Conservation (phyloP, 73 alveolate species). For the Paramecium sonneborni region DNA sequence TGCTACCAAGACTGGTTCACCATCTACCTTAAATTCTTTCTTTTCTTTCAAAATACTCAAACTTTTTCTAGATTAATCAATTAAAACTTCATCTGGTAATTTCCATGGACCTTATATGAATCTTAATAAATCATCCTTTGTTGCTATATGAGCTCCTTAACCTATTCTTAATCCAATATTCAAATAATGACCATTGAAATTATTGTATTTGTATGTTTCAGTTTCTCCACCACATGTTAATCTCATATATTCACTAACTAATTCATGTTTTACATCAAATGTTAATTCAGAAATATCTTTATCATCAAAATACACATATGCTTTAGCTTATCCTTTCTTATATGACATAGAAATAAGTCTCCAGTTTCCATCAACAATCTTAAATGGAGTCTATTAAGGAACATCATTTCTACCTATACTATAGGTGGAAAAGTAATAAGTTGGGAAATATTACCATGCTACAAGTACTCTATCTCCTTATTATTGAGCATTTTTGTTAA, state of each 20-base stretch:
- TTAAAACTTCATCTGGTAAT: neutral
- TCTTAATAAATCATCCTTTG: neutral
- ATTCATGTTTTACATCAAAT: neutral
- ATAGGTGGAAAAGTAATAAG: neutral
- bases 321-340: neutral
- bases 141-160: neutral
- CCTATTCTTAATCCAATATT: constrained; percentile 3
- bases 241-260: neutral
- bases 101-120: neutral
- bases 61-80: neutral
- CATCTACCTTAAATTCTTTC: neutral
- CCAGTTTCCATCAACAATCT: constrained; percentile 23
- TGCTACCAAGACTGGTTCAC: neutral
- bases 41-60: neutral
- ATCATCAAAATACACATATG: neutral
- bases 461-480: constrained; percentile 19
- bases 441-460: neutral
- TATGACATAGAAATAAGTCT: neutral
- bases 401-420: neutral
- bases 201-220: neutral
- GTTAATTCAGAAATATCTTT: neutral
- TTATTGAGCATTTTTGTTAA: neutral
- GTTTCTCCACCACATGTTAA: neutral
- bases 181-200: neutral
- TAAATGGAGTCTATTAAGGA: neutral